These are phyloP conservation scores for Blepharisma japonicum DNA, from an alignment of 73 alveolate genomes.

Conservation along the genomic window DNA sequence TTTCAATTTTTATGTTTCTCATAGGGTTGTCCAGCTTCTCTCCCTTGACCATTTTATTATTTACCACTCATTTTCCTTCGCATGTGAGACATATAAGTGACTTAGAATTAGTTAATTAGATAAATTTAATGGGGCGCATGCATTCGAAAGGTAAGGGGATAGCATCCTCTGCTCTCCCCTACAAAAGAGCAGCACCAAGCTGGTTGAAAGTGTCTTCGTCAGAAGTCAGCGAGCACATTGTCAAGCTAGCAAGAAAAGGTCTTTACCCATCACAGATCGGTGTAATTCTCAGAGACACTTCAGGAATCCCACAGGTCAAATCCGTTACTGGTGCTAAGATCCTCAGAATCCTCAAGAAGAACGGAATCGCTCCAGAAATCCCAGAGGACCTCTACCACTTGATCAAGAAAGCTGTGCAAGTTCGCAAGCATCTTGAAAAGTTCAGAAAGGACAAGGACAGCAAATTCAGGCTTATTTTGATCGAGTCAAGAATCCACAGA, in stretches of 20 bases:
- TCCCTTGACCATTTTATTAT: background rate
- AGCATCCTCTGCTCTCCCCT: constrained; percentile 82
- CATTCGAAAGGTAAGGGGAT: constrained; percentile 86
- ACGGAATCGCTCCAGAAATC: constrained; percentile 88
- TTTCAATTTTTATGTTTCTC: constrained; percentile 66
- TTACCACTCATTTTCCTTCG: no score
- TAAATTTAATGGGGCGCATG: constrained; percentile 81
- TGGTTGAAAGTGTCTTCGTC: constrained; percentile 77
- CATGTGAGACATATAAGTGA: no score
- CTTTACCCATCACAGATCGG: constrained; percentile 89
- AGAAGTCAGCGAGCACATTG: constrained; percentile 77
- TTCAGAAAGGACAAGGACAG: constrained; percentile 92
- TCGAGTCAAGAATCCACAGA: constrained; percentile 98
- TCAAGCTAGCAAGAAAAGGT: constrained; percentile 90
- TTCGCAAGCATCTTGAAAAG: constrained; percentile 97
- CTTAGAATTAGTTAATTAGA: no score
- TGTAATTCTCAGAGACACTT: constrained; percentile 81
- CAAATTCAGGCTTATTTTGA: constrained; percentile 93
- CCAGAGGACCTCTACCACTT: constrained; percentile 98
- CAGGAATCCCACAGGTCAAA: constrained; percentile 87
- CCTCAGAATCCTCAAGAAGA: constrained; percentile 80
- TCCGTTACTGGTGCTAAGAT: constrained; percentile 81
- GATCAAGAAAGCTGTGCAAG: constrained; percentile 96
- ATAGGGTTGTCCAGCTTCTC: constrained; percentile 52
- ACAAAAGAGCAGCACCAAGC: constrained; percentile 82